Base-by-base conservation (phyloP, 257 asterid genomes). In the Nicotiana tomentosiformis region DNA sequence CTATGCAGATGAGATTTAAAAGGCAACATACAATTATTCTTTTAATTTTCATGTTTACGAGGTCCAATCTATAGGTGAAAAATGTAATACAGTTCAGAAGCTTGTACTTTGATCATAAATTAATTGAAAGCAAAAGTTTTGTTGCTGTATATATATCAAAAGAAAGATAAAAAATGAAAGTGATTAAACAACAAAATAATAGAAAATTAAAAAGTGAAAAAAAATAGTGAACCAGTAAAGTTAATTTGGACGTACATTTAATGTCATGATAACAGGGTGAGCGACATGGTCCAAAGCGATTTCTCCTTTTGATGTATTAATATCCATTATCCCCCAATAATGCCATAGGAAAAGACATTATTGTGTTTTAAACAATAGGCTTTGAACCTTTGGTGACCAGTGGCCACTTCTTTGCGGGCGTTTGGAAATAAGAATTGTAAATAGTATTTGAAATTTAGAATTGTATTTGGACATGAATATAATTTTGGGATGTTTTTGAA, bases 311-410 rank as follows among this genome's bases (percentile, higher is more conserved):
- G 29, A 43, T 55, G 77, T 80, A 78, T 84, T 81, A 49, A 87
- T 88, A 72, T 76, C 26, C 26, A 49, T 86, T 88, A 72, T 76
- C 26, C 26, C 72, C 86, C 87, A 89, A 88, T 89, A 85, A 92
- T 84, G 88, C 67, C 85, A 85, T 56, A 49, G 83, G 81, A 78
- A 77, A 86, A 83, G 86, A 86, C 87, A 84, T 72, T 49, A 53
- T 62, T 49, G 64, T 77, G 33, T 53, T 39, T 7, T 62, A 88
- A 86, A 80, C 84, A 84, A 78, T 77, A 66, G 67, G 60, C 77
- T 82, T 82, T 82, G 85, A 77, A 67, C 81, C 74, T 53, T 86
- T 87, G 83, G 57, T 78, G 74, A 20, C 77, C 78, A 18, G 49
- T 78, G 74, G 32, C 77, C 78, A 30, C 72, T 69, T 43, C 20